These are phyloP conservation scores for Xylariaceae sp. DNA, from an alignment of 2,329 filamentous ascomycete species.

Conservation along the genomic window DNA sequence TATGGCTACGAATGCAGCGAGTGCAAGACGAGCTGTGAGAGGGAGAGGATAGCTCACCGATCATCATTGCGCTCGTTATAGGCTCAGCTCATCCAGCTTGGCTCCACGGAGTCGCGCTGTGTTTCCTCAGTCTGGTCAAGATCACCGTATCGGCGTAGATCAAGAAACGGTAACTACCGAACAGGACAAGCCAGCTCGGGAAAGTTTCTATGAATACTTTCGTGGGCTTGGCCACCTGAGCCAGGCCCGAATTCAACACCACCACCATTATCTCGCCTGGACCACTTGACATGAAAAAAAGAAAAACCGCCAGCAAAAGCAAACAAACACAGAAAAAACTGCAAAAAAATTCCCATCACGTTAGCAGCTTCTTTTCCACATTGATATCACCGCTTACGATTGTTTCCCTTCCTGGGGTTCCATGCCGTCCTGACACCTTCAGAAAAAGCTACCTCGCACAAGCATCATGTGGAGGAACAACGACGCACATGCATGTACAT, in stretches of 20 bases:
- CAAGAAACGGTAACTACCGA: neutral
- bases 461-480: neutral
- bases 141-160: neutral
- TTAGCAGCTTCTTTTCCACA: conserved; percentile 1
- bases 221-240: neutral
- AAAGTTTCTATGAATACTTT: neutral
- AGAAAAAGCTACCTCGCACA: neutral
- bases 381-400: neutral
- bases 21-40: conserved; percentile 45
- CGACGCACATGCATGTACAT: neutral
- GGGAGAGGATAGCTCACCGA: conserved; percentile 29
- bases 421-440: conserved; percentile 4
- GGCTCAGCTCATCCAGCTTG: neutral
- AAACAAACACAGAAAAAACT: neutral
- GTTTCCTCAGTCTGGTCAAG: neutral
- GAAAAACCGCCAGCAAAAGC: neutral
- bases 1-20: conserved; percentile 42
- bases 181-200: neutral
- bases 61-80: neutral
- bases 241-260: neutral
- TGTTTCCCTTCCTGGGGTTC: conserved; percentile 2
- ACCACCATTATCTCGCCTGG: neutral
- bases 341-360: neutral
- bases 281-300: neutral
- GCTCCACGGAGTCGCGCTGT: neutral